A percentile compares a stretch with the other conserved stretches of the same genome.
Evolutionary conservation across 805 yeast species (phyloP).

Genomic region (Metschnikowia proteae): DNA sequence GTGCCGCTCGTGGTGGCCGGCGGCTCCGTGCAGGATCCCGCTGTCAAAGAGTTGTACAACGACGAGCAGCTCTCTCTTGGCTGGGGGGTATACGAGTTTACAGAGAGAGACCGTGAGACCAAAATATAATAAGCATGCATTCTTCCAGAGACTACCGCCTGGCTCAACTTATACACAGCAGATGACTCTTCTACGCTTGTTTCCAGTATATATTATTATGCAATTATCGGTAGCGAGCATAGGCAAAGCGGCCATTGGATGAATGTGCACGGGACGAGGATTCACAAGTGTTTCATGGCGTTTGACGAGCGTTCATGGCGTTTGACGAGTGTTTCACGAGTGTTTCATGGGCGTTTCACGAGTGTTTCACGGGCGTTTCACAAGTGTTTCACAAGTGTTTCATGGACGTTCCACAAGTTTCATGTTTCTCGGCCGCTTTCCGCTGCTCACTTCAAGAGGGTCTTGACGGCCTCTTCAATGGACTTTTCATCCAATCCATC

Average conservation of each 20-base stretch:
- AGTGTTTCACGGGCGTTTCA: background rate
- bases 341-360: background rate
- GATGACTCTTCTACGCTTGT: background rate
- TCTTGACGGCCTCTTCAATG: constrained; percentile 38
- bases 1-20: constrained; percentile 61
- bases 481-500: constrained; percentile 47
- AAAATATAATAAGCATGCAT: background rate
- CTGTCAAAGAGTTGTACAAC: constrained; percentile 45
- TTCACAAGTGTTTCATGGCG: too few species aligned
- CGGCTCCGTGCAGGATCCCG: constrained; percentile 24
- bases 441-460: constrained; percentile 29
- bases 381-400: background rate
- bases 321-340: background rate
- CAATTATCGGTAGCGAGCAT: too few species aligned
- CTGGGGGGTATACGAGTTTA: constrained; percentile 65
- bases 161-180: background rate
- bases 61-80: constrained; percentile 49
- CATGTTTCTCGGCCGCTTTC: background rate
- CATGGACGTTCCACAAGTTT: background rate
- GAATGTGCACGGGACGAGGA: too few species aligned
- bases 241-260: too few species aligned
- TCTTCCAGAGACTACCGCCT: too few species aligned
- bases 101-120: constrained; percentile 9
- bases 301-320: too few species aligned
- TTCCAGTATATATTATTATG: too few species aligned